These are phyloP conservation scores for Fusarium marasasianum DNA, from an alignment of 2,329 filamentous ascomycete species.

Conservation along the genomic window DNA sequence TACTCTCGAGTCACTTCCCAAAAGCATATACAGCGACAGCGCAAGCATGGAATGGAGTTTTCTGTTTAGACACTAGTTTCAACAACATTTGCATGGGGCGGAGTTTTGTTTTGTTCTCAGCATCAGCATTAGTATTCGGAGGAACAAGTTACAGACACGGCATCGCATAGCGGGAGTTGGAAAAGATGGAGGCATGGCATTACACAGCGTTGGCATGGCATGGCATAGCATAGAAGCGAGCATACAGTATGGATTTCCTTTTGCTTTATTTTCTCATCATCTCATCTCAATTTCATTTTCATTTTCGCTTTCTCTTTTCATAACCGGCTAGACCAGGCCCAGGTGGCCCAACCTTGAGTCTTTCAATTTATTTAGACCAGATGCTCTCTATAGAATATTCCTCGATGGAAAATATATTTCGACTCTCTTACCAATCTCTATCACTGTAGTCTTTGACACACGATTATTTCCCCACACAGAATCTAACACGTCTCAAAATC, in stretches of 20 bases:
- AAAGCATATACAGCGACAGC: constrained; percentile 19
- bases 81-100: constrained; percentile 20
- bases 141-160: neutral
- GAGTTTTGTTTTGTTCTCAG: constrained; percentile 22
- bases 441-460: neutral
- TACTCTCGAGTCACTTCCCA: neutral
- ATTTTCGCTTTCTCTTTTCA: constrained; percentile 1
- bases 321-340: constrained; percentile 21
- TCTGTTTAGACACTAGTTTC: constrained; percentile 16
- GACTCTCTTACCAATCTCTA: neutral
- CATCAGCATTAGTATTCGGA: constrained; percentile 3
- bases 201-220: constrained; percentile 19
- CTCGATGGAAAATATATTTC: constrained; percentile 10
- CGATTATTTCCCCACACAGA: constrained; percentile 58
- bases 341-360: constrained; percentile 20
- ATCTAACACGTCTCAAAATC: constrained; percentile 46
- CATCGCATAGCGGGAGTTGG: constrained; percentile 25
- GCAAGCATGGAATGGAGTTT: constrained; percentile 39
- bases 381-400: constrained; percentile 27
- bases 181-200: constrained; percentile 14
- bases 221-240: constrained; percentile 17
- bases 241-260: constrained; percentile 20
- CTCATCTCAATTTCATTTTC: neutral
- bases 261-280: constrained; percentile 5
- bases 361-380: constrained; percentile 21